These are phyloP conservation scores for Neopestalotiopsis rosae DNA, from an alignment of 2,329 filamentous ascomycete species.

Conservation along the genomic window DNA sequence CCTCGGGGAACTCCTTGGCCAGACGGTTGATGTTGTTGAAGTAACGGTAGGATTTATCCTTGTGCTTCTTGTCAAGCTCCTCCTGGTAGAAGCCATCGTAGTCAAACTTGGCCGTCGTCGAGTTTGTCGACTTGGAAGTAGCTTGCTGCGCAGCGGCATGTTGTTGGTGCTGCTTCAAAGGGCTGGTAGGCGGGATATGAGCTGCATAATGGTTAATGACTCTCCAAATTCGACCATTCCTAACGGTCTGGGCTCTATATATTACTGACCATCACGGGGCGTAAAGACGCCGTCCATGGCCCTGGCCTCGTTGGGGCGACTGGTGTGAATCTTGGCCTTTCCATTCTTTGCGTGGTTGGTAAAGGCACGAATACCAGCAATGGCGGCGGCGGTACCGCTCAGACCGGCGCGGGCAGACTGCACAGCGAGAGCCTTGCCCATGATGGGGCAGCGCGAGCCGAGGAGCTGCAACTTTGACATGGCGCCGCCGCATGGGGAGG, in stretches of 20 bases:
- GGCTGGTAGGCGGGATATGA: slow-evolving; percentile 40
- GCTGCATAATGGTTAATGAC: slow-evolving; percentile 28
- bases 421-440: slow-evolving; percentile 95
- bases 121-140: slow-evolving; percentile 31
- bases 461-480: slow-evolving; percentile 97
- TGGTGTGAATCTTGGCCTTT: slow-evolving; percentile 83
- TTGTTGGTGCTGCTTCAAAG: slow-evolving; percentile 33
- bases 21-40: slow-evolving; percentile 99
- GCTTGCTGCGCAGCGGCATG: slow-evolving; percentile 25
- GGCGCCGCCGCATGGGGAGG: slow-evolving; percentile 81
- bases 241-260: no score
- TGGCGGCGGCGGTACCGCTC: slow-evolving; percentile 46
- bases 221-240: neutral
- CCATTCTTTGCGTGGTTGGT: slow-evolving; percentile 56
- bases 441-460: slow-evolving; percentile 94
- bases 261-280: slow-evolving; percentile 53
- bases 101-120: slow-evolving; percentile 70
- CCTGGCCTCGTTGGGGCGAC: slow-evolving; percentile 76
- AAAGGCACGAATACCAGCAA: slow-evolving; percentile 57
- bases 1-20: slow-evolving; percentile 93
- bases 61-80: slow-evolving; percentile 98
- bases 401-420: slow-evolving; percentile 67
- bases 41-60: slow-evolving; percentile 99
- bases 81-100: slow-evolving; percentile 88
- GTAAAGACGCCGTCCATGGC: slow-evolving; percentile 68